Evolutionary conservation across 768 basidiomycete species (phyloP).

Genomic region (Kwoniella dendrophila): DNA sequence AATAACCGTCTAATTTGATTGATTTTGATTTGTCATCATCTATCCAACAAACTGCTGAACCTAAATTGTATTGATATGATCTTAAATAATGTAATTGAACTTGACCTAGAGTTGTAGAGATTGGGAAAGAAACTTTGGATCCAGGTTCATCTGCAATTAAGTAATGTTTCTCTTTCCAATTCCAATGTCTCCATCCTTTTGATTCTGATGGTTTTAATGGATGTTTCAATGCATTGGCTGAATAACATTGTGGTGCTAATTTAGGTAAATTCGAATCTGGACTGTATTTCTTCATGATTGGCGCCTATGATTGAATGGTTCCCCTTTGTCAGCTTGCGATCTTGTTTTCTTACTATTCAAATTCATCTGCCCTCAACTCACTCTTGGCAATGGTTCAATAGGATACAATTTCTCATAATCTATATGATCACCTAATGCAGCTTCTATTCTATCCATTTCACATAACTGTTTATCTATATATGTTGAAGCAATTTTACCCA

Average conservation of each 20-base stretch:
- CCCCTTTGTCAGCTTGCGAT: not conserved
- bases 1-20: conserved; percentile 40
- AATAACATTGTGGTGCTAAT: conserved; percentile 39
- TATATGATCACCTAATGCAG: conserved; percentile 1
- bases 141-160: conserved; percentile 42
- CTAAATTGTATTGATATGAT: conserved; percentile 41
- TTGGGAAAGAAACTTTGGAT: conserved; percentile 42
- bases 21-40: conserved; percentile 37
- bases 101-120: conserved; percentile 37
- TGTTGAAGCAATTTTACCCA: conserved; percentile 32
- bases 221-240: conserved; percentile 33
- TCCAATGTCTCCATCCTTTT: conserved; percentile 47
- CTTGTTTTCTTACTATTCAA: not conserved
- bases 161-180: conserved; percentile 45
- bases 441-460: conserved; percentile 36
- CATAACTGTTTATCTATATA: conserved; percentile 43
- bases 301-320: conserved; percentile 26
- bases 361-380: conserved; percentile 17
- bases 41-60: conserved; percentile 48
- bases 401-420: conserved; percentile 31
- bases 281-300: conserved; percentile 33
- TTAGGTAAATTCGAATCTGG: conserved; percentile 18
- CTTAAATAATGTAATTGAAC: conserved; percentile 45
- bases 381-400: conserved; percentile 30
- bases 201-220: conserved; percentile 28